A percentile compares a stretch with the other conserved stretches of the same genome.
phyloP scores from a whole-genome alignment of 1,284 basidiomycete species.

The Mycena sp. region DNA sequence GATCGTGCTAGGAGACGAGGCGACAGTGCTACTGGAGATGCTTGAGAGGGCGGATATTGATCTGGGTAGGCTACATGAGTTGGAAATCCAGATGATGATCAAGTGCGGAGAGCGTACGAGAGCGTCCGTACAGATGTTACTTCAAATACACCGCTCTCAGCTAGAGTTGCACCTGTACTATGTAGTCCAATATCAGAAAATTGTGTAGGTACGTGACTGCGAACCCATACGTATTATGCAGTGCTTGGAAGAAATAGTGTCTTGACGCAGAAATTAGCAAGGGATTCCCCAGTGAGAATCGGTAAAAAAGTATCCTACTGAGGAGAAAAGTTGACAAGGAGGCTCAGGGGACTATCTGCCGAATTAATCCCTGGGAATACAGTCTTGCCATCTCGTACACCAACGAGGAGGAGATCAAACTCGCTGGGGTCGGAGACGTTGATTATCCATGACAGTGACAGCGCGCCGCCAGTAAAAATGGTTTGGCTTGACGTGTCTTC shows the following conservation, averaged over 20 bases:
- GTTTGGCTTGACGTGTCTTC: constrained; percentile 8
- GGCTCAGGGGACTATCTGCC: background rate
- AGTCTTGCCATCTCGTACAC: background rate
- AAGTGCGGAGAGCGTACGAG: background rate
- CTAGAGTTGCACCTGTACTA: constrained; percentile 3
- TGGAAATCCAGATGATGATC: background rate
- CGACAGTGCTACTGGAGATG: too few species aligned
- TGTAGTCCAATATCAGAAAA: background rate
- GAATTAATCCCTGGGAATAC: constrained; percentile 2
- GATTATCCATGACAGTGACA: constrained; percentile 11
- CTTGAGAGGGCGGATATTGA: background rate
- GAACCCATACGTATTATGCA: constrained; percentile 4
- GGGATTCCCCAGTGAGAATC: background rate
- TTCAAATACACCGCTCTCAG: constrained; percentile 4
- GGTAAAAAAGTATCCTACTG: background rate
- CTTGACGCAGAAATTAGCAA: background rate
- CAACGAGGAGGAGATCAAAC: constrained; percentile 11
- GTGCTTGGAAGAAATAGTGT: constrained; percentile 13
- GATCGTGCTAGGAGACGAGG: too few species aligned
- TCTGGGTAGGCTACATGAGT: background rate
- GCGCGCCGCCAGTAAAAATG: constrained; percentile 2
- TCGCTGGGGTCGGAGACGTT: background rate
- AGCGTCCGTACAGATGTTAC: background rate
- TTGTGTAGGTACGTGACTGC: background rate
- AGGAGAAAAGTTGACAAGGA: background rate